Evolutionary conservation across 208 protist genomes (phyloP), one percentile per base, ranked within the genome.

Genomic region (Tritrichomonas foetus): DNA sequence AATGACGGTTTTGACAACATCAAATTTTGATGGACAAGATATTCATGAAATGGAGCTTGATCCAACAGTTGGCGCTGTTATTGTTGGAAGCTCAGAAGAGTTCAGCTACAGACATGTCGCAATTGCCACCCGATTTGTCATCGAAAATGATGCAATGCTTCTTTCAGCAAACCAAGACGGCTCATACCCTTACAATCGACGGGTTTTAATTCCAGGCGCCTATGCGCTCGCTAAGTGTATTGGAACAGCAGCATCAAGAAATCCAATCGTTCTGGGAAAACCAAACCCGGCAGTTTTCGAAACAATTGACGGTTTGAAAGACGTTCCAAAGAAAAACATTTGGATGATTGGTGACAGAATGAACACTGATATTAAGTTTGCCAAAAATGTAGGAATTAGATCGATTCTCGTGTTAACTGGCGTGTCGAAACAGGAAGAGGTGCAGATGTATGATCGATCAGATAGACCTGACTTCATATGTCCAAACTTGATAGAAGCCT

Each of bases 111-210:
- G 78, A 16, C 16, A 89, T 61, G n/a, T 89, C 16, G 47, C 47
- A 53, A 89, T 89, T 57, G 78, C 47, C 13, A 89, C 41, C 16
- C 41, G 78, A 16, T 61, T 89, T 36, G 47, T 89, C 39, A 57
- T 89, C 20, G 78, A 89, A 89, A 89, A 89, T 89, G 78, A 89
- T 57, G 78, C 78, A 57, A 57, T 47, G 9, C 30, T 89, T 16
- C 33, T 89, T 27, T 53, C 47, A n/a, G 47, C 78, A 57, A 89
- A 89, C 39, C 20, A 16, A 57, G 78, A 89, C 57, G 44, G 44
- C 1, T 57, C 47, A 33, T 57, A 89, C 39, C 78, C 78, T 57
- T 61, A 57, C 20, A 57, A 57, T 61, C 13, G 16, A 57, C n/a
- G 39, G n/a, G 47, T 89, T 1, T 27, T 89, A 33, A 36, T 89